A percentile compares a stretch with the other conserved stretches of the same genome.
These are phyloP conservation scores for Schizopora paradoxa DNA, from an alignment of 1,284 basidiomycete genomes.

Conservation along the genomic window DNA sequence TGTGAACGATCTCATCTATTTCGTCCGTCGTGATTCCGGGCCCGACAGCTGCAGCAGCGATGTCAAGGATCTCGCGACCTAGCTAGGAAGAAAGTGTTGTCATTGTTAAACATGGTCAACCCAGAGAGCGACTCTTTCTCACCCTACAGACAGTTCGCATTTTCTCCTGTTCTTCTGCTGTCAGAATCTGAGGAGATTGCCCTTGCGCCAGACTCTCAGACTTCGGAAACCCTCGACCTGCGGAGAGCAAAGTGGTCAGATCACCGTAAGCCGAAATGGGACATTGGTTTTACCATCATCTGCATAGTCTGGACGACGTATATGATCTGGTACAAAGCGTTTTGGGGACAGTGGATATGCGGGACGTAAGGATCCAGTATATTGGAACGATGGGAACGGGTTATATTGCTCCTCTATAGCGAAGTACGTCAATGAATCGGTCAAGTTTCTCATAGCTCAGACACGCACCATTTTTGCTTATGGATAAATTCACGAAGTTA, in stretches of 20 bases:
- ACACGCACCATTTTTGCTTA: conserved; percentile 8
- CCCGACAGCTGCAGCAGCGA: conserved; percentile 77
- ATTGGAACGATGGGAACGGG: conserved; percentile 62
- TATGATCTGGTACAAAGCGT: conserved; percentile 66
- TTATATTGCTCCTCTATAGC: conserved; percentile 62
- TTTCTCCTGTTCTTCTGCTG: conserved; percentile 63
- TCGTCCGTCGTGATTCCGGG: conserved; percentile 95
- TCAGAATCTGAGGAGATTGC: conserved; percentile 59
- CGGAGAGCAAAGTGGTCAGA: conserved; percentile 17
- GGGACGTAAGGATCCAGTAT: conserved; percentile 67
- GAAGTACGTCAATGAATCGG: too few relatives aligned
- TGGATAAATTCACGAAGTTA: conserved; percentile 47
- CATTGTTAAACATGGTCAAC: background rate
- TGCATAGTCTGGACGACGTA: conserved; percentile 74
- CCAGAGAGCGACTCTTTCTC: conserved; percentile 27
- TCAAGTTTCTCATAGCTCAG: background rate
- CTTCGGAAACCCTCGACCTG: conserved; percentile 49
- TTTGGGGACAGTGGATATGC: conserved; percentile 72
- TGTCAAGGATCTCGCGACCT: conserved; percentile 85
- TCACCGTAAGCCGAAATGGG: conserved; percentile 25
- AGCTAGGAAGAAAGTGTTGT: conserved; percentile 44
- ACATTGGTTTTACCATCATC: conserved; percentile 48
- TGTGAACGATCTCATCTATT: conserved; percentile 90
- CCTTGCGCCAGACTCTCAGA: conserved; percentile 53
- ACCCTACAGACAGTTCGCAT: conserved; percentile 76